Evolutionary conservation across 345 rosid species (phyloP).

Genomic region (Hibiscus trionum): DNA sequence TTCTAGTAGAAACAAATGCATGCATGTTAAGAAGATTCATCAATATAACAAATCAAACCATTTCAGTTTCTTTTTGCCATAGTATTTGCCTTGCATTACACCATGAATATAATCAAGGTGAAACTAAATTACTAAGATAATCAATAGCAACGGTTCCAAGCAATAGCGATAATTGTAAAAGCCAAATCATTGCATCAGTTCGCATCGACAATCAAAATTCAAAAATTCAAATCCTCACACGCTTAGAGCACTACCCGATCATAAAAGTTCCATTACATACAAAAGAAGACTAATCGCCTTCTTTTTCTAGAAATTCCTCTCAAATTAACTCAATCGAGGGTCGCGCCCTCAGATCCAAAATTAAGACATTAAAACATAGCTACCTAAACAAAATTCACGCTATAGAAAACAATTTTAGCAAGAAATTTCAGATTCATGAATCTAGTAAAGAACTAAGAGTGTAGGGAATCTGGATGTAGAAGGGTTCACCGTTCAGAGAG

Average conservation of each 20-base stretch:
- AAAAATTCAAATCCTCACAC: neutral
- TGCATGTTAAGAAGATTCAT: neutral
- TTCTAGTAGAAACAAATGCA: neutral
- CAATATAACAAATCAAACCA: neutral
- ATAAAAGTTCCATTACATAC: neutral
- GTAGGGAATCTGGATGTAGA: neutral
- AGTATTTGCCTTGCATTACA: neutral
- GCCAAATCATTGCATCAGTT: neutral
- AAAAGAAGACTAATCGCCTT: too few species aligned
- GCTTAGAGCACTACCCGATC: neutral
- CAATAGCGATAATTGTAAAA: neutral
- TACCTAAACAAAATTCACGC: neutral
- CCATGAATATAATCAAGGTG: neutral
- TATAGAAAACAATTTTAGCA: neutral
- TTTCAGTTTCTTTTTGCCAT: constrained; percentile 1
- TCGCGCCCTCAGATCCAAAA: neutral
- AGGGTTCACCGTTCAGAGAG: constrained; percentile 78
- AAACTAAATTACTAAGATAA: neutral
- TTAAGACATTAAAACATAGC: neutral
- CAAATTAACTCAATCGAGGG: neutral
- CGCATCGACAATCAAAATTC: neutral
- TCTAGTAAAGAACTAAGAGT: neutral
- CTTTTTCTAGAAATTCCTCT: neutral
- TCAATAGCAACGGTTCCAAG: neutral
- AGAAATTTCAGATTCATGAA: neutral